A percentile compares a stretch with the other conserved stretches of the same genome.
Conservation (phyloP, 352 stramenopile species). For the Phytopythium mirpurense region DNA sequence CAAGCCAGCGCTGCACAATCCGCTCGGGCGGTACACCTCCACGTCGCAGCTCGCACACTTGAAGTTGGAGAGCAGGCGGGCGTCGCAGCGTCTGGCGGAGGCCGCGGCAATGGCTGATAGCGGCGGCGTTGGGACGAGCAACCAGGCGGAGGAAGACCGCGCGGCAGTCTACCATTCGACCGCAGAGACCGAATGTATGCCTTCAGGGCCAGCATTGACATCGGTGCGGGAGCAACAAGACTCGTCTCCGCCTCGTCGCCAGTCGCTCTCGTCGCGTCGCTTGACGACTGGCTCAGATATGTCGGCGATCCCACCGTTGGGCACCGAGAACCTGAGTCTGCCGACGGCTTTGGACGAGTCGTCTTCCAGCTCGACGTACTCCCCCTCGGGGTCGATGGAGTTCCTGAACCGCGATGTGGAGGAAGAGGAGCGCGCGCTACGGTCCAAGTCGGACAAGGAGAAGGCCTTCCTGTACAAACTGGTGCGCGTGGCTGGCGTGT, state of each 20-base stretch:
- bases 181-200: neutral
- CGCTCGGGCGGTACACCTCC: neutral
- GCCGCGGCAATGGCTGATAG: conserved; percentile 2
- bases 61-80: conserved; percentile 6
- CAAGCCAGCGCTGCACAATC: neutral
- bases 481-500: conserved; percentile 15
- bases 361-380: conserved; percentile 24
- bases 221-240: neutral
- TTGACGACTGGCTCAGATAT: conserved; percentile 11
- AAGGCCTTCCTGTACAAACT: conserved; percentile 74
- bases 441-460: conserved; percentile 53
- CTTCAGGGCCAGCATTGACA: neutral
- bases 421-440: conserved; percentile 52
- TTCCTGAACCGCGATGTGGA: conserved; percentile 60
- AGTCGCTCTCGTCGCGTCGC: conserved; percentile 9
- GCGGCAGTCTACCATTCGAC: neutral
- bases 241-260: conserved; percentile 18
- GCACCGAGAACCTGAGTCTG: neutral
- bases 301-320: conserved; percentile 1
- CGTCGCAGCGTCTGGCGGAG: neutral
- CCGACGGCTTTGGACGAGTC: conserved; percentile 13
- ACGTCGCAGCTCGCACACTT: conserved; percentile 7
- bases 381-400: conserved; percentile 31
- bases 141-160: neutral
- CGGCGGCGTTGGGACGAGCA: neutral